These are phyloP conservation scores for Dactylellina leptospora DNA, from an alignment of 2,329 filamentous ascomycete species.

Conservation along the genomic window DNA sequence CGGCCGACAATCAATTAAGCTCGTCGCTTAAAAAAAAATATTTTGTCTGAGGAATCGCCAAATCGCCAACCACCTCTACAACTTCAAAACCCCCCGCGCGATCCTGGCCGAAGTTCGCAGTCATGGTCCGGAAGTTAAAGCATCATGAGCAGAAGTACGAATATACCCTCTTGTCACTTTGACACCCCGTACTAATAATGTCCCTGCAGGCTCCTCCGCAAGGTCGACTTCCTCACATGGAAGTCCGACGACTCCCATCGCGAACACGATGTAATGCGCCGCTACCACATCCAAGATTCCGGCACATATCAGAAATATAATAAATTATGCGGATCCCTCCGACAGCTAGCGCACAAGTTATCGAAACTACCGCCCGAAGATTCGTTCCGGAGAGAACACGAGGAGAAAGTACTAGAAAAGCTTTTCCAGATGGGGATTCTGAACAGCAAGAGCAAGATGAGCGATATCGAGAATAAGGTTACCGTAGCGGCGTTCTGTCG, in stretches of 20 bases:
- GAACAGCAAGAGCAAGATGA: constrained; percentile 76
- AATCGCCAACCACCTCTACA: constrained; percentile 18
- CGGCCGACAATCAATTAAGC: constrained; percentile 26
- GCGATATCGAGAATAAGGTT: constrained; percentile 84
- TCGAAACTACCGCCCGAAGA: constrained; percentile 82
- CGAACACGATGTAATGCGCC: constrained; percentile 78
- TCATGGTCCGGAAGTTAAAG: constrained; percentile 95
- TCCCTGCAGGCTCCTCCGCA: constrained; percentile 72
- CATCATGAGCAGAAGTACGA: constrained; percentile 86
- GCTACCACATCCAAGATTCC: constrained; percentile 90
- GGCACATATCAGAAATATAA: constrained; percentile 80
- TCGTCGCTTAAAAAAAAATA: constrained; percentile 30
- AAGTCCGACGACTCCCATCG: constrained; percentile 88
- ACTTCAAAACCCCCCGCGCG: neutral
- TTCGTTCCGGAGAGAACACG: constrained; percentile 80
- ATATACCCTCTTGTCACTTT: neutral
- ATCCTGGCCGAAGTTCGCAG: constrained; percentile 53
- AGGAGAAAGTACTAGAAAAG: constrained; percentile 87
- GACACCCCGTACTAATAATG: neutral
- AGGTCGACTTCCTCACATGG: constrained; percentile 94
- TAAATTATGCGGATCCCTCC: constrained; percentile 77
- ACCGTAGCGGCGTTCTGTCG: constrained; percentile 90
- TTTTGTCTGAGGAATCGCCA: constrained; percentile 20
- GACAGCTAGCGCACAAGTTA: constrained; percentile 88
- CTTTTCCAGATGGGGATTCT: constrained; percentile 91